Conservation (phyloP, 1,284 basidiomycete species). For the Schizopora paradoxa region DNA sequence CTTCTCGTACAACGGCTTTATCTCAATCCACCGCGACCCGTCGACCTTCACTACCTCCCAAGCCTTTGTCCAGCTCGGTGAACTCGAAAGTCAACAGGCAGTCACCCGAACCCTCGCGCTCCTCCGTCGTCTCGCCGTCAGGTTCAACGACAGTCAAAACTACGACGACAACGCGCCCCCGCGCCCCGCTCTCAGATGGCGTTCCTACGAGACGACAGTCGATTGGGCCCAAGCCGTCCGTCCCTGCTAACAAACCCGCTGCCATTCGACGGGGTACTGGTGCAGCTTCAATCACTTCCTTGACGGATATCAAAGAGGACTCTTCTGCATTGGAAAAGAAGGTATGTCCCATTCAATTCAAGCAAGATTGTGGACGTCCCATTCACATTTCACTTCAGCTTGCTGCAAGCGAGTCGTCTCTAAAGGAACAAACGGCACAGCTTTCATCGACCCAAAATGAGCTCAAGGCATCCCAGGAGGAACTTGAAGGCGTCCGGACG, state of each 20-base stretch:
- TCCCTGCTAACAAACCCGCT: constrained; percentile 26
- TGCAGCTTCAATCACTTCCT: constrained; percentile 59
- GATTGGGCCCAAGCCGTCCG: constrained; percentile 28
- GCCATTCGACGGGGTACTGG: constrained; percentile 33
- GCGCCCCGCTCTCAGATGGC: constrained; percentile 51
- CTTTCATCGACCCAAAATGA: constrained; percentile 48
- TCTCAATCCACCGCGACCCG: constrained; percentile 9
- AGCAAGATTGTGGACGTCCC: constrained; percentile 18
- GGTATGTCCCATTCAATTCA: constrained; percentile 32
- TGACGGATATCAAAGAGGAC: constrained; percentile 62
- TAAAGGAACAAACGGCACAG: constrained; percentile 45
- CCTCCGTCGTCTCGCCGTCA: constrained; percentile 46
- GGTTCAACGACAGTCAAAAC: constrained; percentile 37
- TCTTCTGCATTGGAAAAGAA: constrained; percentile 53
- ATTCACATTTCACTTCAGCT: constrained; percentile 40
- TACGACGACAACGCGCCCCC: constrained; percentile 38
- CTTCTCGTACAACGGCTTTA: constrained; percentile 34
- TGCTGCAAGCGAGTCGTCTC: constrained; percentile 45
- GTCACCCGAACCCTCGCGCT: constrained; percentile 30
- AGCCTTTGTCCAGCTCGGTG: constrained; percentile 23
- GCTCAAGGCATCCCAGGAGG: constrained; percentile 43
- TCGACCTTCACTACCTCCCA: constrained; percentile 11
- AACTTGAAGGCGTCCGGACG: constrained; percentile 42
- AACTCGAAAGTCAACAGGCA: constrained; percentile 26
- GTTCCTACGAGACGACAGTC: constrained; percentile 23